These are phyloP conservation scores for Purpureocillium lavendulum DNA, from an alignment of 2,329 filamentous ascomycete species.

Conservation along the genomic window DNA sequence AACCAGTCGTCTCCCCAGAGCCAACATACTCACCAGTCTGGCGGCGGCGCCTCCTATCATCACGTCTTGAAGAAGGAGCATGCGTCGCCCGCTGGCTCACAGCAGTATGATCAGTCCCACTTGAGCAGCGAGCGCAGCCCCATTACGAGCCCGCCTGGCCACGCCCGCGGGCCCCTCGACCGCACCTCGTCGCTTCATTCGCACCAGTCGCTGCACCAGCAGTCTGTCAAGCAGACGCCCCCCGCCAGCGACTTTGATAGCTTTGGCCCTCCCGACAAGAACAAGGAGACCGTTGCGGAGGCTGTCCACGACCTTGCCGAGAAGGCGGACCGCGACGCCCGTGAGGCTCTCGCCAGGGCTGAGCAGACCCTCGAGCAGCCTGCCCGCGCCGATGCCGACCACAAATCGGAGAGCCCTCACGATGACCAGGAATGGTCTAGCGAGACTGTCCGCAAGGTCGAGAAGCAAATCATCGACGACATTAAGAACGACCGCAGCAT, in stretches of 20 bases:
- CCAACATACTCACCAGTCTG: conserved; percentile 24
- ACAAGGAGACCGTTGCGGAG: conserved; percentile 63
- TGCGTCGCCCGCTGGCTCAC: conserved; percentile 27
- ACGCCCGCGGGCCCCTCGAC: conserved; percentile 27
- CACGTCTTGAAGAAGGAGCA: conserved; percentile 45
- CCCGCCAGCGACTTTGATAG: conserved; percentile 20
- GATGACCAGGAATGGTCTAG: conserved; percentile 1
- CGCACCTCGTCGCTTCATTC: conserved; percentile 23
- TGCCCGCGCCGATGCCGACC: conserved; percentile 23
- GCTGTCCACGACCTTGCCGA: conserved; percentile 58
- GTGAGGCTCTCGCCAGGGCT: conserved; percentile 54
- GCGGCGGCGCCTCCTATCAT: conserved; percentile 30
- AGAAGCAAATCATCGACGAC: conserved; percentile 9
- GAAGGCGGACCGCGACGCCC: conserved; percentile 44
- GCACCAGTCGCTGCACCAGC: conserved; percentile 15
- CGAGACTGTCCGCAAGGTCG: conserved; percentile 11
- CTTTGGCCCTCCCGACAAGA: conserved; percentile 39
- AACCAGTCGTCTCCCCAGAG: conserved; percentile 32
- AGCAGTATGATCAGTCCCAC: conserved; percentile 29
- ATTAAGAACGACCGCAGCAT: conserved; percentile 43
- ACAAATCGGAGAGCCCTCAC: background rate
- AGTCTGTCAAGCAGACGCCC: conserved; percentile 16
- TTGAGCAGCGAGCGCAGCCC: conserved; percentile 33
- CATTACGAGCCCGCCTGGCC: conserved; percentile 33
- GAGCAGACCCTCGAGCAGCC: conserved; percentile 40